Evolutionary conservation across 2,329 filamentous ascomycete genomes (phyloP).

Genomic region (Beauveria rudraprayagi): DNA sequence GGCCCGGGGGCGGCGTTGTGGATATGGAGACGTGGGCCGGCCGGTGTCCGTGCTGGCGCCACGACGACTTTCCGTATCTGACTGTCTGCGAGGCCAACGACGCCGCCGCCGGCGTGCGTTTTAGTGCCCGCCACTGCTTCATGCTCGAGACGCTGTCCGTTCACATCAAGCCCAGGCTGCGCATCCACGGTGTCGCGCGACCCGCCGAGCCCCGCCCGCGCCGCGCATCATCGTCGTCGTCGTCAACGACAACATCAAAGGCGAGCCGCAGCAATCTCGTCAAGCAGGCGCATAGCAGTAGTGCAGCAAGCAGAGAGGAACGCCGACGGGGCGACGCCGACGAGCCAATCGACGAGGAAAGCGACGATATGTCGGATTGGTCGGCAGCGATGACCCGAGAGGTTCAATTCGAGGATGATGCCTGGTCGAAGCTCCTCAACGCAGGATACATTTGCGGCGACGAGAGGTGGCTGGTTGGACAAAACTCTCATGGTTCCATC

Average conservation of each 20-base stretch:
- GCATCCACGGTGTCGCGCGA: constrained; percentile 21
- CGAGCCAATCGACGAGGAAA: background rate
- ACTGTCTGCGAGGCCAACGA: constrained; percentile 40
- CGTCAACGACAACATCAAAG: background rate
- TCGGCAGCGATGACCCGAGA: constrained; percentile 17
- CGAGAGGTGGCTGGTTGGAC: constrained; percentile 54
- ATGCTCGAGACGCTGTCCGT: constrained; percentile 38
- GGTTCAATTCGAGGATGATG: constrained; percentile 32
- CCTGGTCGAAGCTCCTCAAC: constrained; percentile 41
- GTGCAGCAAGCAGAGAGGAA: background rate
- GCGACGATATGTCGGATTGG: background rate
- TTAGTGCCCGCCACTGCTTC: constrained; percentile 40
- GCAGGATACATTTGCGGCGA: constrained; percentile 50
- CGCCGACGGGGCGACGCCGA: background rate
- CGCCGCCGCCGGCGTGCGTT: constrained; percentile 33
- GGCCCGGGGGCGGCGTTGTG: background rate
- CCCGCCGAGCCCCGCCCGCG: background rate
- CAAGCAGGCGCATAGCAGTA: background rate
- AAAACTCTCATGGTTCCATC: constrained; percentile 42
- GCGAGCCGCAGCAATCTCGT: background rate
- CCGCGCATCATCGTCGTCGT: background rate
- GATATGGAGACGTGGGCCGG: constrained; percentile 16
- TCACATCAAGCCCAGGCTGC: constrained; percentile 32
- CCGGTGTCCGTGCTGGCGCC: constrained; percentile 43
- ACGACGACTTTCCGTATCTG: constrained; percentile 44